These are phyloP conservation scores for Microsporum audouinii DNA, from an alignment of 2,329 filamentous ascomycete genomes.

Conservation along the genomic window DNA sequence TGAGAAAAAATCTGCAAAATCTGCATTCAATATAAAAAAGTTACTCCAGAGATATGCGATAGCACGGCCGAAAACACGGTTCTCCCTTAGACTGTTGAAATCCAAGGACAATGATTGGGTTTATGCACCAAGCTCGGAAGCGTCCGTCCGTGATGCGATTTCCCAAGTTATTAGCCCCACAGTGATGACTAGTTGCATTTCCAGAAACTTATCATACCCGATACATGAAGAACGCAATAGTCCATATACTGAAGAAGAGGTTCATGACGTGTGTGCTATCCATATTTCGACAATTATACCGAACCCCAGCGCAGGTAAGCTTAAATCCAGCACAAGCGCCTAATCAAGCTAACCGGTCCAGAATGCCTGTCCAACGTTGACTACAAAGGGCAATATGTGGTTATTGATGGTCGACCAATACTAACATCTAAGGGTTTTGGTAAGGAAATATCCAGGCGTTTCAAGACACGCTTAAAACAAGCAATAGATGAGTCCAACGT, in stretches of 20 bases:
- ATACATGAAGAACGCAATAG: background rate
- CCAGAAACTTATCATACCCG: slow-evolving; percentile 10
- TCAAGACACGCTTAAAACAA: slow-evolving; percentile 40
- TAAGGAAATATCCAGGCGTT: slow-evolving; percentile 42
- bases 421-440: slow-evolving; percentile 39
- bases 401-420: slow-evolving; percentile 47
- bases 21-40: slow-evolving; percentile 20
- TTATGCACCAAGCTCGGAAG: slow-evolving; percentile 37
- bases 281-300: slow-evolving; percentile 39
- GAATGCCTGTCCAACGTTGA: slow-evolving; percentile 29
- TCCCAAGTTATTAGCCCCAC: slow-evolving; percentile 46
- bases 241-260: background rate
- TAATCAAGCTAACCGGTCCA: background rate
- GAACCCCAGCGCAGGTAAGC: slow-evolving; percentile 30
- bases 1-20: slow-evolving; percentile 38
- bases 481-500: background rate
- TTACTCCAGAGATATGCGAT: slow-evolving; percentile 18
- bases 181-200: slow-evolving; percentile 40
- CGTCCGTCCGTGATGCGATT: slow-evolving; percentile 42
- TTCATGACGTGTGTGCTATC: background rate
- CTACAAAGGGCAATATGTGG: slow-evolving; percentile 40
- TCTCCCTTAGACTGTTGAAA: slow-evolving; percentile 11
- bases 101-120: background rate
- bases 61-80: background rate
- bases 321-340: background rate